phyloP scores from a whole-genome alignment of 2,329 filamentous ascomycete species.

The Pezicula carpinea region DNA sequence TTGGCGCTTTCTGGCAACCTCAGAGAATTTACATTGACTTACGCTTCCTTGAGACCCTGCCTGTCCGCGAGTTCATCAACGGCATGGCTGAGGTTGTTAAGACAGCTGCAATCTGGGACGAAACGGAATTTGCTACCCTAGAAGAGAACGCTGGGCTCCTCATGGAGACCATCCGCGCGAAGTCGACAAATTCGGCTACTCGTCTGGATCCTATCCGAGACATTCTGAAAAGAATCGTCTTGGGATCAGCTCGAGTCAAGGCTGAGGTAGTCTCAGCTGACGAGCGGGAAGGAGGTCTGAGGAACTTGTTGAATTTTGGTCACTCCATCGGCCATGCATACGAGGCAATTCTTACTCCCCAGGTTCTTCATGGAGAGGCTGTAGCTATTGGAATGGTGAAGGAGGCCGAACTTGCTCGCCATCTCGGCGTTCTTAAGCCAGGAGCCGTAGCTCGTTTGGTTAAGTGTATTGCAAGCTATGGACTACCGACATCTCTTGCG shows the following conservation, averaged over 20 bases:
- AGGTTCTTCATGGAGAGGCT: conserved; percentile 91
- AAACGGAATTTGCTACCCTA: conserved; percentile 76
- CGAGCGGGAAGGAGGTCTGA: conserved; percentile 87
- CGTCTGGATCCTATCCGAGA: conserved; percentile 67
- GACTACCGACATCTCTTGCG: conserved; percentile 76
- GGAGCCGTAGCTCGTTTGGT: conserved; percentile 83
- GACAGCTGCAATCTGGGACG: conserved; percentile 95
- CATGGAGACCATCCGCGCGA: conserved; percentile 64
- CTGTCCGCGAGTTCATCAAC: conserved; percentile 91
- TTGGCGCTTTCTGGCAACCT: conserved; percentile 96
- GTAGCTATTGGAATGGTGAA: conserved; percentile 99
- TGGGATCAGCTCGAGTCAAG: conserved; percentile 90
- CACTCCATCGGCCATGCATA: conserved; percentile 97
- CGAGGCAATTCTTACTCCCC: conserved; percentile 91
- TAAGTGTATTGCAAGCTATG: conserved; percentile 94
- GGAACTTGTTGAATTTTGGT: conserved; percentile 94
- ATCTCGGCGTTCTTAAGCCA: conserved; percentile 78
- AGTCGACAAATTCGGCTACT: conserved; percentile 42
- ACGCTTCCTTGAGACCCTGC: conserved; percentile 83
- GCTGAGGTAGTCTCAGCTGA: conserved; percentile 91
- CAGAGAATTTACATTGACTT: conserved; percentile 92
- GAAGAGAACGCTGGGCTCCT: conserved; percentile 79
- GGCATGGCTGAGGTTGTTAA: conserved; percentile 98
- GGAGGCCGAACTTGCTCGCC: conserved; percentile 88
- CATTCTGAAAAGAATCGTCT: conserved; percentile 72